phyloP scores from a whole-genome alignment of 805 yeast species.

The Spathaspora arborariae region DNA sequence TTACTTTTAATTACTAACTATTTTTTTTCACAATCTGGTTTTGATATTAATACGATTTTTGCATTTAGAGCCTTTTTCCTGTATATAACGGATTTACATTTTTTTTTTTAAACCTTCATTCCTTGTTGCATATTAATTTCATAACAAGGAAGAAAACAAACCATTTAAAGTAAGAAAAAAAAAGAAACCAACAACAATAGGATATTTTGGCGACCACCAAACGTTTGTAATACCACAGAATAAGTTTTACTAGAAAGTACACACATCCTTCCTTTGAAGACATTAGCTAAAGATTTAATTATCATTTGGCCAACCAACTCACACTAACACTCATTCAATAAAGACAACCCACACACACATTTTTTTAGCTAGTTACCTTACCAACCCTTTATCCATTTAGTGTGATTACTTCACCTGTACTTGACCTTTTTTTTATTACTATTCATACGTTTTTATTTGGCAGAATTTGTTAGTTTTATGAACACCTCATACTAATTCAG shows the following conservation, averaged over 20 bases:
- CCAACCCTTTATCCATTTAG: background rate
- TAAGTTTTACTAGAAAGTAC: background rate
- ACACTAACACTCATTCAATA: background rate
- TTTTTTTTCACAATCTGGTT: background rate
- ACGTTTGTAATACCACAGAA: background rate
- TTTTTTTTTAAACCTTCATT: background rate
- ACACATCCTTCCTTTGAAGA: background rate
- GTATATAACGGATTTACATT: background rate
- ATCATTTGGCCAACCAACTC: background rate
- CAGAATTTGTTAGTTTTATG: background rate
- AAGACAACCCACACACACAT: background rate
- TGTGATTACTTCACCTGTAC: background rate
- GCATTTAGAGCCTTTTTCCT: background rate
- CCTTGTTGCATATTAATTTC: background rate
- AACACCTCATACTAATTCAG: background rate
- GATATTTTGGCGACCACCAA: background rate
- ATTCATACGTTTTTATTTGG: slow-evolving; percentile 1
- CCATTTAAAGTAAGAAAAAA: background rate
- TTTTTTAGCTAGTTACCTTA: background rate
- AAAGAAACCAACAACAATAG: background rate
- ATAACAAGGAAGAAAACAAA: background rate
- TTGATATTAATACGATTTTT: background rate
- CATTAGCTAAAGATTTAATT: slow-evolving; percentile 1
- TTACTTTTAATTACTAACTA: background rate
- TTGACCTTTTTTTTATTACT: background rate